Conservation (phyloP, 2,329 filamentous ascomycete genomes). For the Aspergillus ibericus region DNA sequence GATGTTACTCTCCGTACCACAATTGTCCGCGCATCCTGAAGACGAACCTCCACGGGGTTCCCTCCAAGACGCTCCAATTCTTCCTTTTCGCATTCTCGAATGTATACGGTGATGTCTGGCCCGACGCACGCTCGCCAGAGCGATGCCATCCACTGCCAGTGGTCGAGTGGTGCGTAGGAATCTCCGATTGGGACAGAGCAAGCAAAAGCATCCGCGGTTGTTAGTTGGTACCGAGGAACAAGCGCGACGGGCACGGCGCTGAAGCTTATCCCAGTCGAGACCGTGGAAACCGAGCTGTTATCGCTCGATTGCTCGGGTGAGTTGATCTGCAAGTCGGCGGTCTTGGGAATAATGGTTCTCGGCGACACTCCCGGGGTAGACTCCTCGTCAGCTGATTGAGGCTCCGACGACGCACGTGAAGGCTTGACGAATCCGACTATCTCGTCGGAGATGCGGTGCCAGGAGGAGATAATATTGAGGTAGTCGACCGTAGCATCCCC, state of each 20-base stretch:
- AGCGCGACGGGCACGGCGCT: slow-evolving; percentile 66
- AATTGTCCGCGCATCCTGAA: slow-evolving; percentile 51
- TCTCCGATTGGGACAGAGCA: slow-evolving; percentile 72
- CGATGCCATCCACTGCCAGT: slow-evolving; percentile 97
- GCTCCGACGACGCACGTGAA: slow-evolving; percentile 15
- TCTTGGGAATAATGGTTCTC: slow-evolving; percentile 34
- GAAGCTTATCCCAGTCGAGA: slow-evolving; percentile 14
- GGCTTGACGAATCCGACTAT: slow-evolving; percentile 62
- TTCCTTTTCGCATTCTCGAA: slow-evolving; percentile 43
- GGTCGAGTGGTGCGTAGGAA: slow-evolving; percentile 76
- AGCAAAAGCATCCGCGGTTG: slow-evolving; percentile 73
- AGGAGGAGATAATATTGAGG: slow-evolving; percentile 66
- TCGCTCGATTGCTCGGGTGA: slow-evolving; percentile 32
- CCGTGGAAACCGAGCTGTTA: slow-evolving; percentile 25
- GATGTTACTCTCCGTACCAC: slow-evolving; percentile 51
- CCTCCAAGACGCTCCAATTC: slow-evolving; percentile 44
- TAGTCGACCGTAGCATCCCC: slow-evolving; percentile 58
- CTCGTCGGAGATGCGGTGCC: slow-evolving; percentile 73
- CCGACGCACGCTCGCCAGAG: slow-evolving; percentile 86
- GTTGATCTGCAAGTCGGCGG: slow-evolving; percentile 29
- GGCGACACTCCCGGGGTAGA: slow-evolving; percentile 29
- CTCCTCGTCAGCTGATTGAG: slow-evolving; percentile 22
- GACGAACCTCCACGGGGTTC: slow-evolving; percentile 57
- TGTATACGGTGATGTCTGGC: slow-evolving; percentile 61
- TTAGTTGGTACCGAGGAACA: slow-evolving; percentile 76